Evolutionary conservation across 164 flowering plant genomes (phyloP).

Genomic region (Santalum album): DNA sequence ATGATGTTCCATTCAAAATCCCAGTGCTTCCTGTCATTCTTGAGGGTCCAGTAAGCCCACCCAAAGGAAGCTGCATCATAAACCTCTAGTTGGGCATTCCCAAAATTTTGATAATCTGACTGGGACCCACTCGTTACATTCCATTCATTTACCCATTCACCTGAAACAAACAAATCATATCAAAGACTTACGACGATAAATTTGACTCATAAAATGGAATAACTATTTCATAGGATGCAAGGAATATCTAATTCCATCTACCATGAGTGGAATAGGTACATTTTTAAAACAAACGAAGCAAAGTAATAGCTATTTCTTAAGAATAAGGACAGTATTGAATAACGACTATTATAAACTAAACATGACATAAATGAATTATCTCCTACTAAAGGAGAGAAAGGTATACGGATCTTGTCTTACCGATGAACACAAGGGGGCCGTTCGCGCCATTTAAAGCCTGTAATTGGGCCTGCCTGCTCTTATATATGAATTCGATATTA

Average conservation of each 20-base stretch:
- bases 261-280: too few species aligned
- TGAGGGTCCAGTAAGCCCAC: conserved; percentile 89
- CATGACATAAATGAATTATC: too few species aligned
- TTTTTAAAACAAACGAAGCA: too few species aligned
- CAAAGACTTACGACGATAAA: too few species aligned
- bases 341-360: too few species aligned
- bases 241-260: too few species aligned
- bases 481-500: conserved; percentile 54
- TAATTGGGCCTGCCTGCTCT: conserved; percentile 53
- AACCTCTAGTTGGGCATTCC: conserved; percentile 62
- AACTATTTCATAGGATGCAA: too few species aligned
- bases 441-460: conserved; percentile 50
- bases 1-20: conserved; percentile 75
- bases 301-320: too few species aligned
- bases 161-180: conserved; percentile 27
- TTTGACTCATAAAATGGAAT: too few species aligned
- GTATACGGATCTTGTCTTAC: conserved; percentile 24
- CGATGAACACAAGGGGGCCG: conserved; percentile 76
- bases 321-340: too few species aligned
- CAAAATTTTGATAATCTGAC: conserved; percentile 62
- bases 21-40: conserved; percentile 75
- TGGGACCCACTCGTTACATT: conserved; percentile 37
- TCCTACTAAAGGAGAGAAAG: not conserved
- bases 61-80: conserved; percentile 79
- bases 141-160: conserved; percentile 96